Conservation (phyloP, 257 asterid genomes). For the Penstemon davidsonii region DNA sequence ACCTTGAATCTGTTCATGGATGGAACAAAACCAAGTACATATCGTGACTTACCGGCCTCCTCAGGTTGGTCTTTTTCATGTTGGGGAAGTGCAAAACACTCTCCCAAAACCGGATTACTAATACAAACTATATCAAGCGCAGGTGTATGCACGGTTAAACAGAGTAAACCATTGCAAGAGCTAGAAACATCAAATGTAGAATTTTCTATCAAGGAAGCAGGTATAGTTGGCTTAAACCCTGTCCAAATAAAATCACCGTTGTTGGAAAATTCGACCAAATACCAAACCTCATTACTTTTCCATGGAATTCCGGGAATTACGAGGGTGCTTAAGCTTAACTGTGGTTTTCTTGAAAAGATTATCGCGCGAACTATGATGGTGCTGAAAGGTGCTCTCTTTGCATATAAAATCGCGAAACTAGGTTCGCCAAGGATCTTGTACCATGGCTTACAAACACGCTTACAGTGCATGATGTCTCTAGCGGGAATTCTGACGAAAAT, state of each 20-base stretch:
- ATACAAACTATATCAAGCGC: background rate
- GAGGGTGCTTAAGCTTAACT: background rate
- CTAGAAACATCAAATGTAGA: background rate
- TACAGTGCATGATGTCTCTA: background rate
- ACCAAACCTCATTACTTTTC: too few relatives aligned
- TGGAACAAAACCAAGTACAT: background rate
- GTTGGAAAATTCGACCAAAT: background rate
- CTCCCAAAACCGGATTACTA: constrained; percentile 6
- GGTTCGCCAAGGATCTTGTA: background rate
- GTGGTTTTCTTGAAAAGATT: too few relatives aligned
- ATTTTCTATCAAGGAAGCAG: background rate
- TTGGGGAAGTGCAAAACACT: background rate
- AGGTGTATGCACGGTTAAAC: background rate
- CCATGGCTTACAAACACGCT: constrained; percentile 4
- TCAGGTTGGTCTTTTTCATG: too few relatives aligned
- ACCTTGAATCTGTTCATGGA: background rate
- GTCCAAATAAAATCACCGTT: background rate
- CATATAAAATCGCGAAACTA: background rate
- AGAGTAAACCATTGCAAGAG: constrained; percentile 15
- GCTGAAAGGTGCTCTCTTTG: background rate
- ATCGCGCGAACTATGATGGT: background rate
- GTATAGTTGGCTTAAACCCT: background rate
- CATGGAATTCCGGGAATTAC: too few relatives aligned
- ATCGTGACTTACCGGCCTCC: background rate
- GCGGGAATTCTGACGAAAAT: constrained; percentile 5